Percentiles rank a stretch among this genome's conserved stretches.
These are phyloP conservation scores for Penicillium paneum DNA, from an alignment of 2,329 filamentous ascomycete species.

Conservation along the genomic window DNA sequence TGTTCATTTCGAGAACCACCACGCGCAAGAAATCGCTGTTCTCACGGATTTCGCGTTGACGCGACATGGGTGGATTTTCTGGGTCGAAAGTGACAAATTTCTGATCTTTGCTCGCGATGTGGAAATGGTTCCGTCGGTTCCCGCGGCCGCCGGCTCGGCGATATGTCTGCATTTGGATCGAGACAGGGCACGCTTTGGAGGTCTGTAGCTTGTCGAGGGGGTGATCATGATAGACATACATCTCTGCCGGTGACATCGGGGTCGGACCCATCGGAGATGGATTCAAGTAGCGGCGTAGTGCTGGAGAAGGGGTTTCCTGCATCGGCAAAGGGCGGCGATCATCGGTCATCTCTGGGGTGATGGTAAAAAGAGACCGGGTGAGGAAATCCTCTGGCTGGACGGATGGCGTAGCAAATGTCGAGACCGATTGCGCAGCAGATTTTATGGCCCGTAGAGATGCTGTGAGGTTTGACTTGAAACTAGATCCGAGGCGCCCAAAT, in stretches of 20 bases:
- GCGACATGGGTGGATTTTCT: slow-evolving; percentile 44
- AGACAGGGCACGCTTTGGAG: slow-evolving; percentile 45
- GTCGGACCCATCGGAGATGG: slow-evolving; percentile 49
- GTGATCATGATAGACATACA: slow-evolving; percentile 44
- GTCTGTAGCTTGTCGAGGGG: slow-evolving; percentile 33
- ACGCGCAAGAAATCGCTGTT: slow-evolving; percentile 63
- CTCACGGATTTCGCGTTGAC: slow-evolving; percentile 61
- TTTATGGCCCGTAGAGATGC: slow-evolving; percentile 61
- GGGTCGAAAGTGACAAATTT: slow-evolving; percentile 32
- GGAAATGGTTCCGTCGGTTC: slow-evolving; percentile 29
- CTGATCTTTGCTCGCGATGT: slow-evolving; percentile 41
- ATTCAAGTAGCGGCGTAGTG: slow-evolving; percentile 60
- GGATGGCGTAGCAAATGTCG: slow-evolving; percentile 53
- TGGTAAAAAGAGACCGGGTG: slow-evolving; percentile 55
- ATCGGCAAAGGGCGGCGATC: slow-evolving; percentile 58
- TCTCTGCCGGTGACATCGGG: slow-evolving; percentile 45
- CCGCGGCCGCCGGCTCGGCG: slow-evolving; percentile 35
- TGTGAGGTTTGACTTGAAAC: slow-evolving; percentile 63
- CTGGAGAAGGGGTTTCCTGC: slow-evolving; percentile 53
- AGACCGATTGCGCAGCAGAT: slow-evolving; percentile 59
- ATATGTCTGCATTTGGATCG: slow-evolving; percentile 64
- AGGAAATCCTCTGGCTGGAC: slow-evolving; percentile 59
- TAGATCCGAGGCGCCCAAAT: slow-evolving; percentile 43
- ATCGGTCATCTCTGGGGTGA: slow-evolving; percentile 57
- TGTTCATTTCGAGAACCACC: slow-evolving; percentile 66